A percentile compares a stretch with the other conserved stretches of the same genome.
phyloP scores from a whole-genome alignment of 768 basidiomycete species.

The Russula emetica region DNA sequence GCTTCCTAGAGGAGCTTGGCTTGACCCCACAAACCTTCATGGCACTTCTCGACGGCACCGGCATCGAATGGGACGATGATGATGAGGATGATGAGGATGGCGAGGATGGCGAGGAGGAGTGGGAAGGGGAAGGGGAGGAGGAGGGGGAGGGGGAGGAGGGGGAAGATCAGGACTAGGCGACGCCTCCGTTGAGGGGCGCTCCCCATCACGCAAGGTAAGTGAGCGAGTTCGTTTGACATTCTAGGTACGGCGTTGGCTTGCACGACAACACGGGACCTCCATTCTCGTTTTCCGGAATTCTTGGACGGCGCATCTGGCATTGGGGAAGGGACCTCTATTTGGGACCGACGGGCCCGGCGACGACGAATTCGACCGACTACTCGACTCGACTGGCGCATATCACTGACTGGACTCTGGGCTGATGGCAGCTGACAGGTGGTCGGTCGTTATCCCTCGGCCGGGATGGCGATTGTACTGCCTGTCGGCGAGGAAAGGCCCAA shows the following conservation, averaged over 20 bases:
- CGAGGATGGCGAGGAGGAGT: neutral
- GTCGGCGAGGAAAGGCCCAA: neutral
- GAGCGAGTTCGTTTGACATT: neutral
- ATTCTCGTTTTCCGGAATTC: neutral
- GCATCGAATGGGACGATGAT: neutral
- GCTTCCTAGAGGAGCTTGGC: constrained; percentile 25
- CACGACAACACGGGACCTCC: neutral
- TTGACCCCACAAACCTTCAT: constrained; percentile 6
- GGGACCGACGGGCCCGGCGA: neutral
- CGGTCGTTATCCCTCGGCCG: constrained; percentile 23
- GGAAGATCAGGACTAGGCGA: neutral
- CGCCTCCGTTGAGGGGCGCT: neutral
- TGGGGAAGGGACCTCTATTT: neutral
- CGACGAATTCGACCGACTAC: neutral
- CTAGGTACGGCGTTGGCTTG: constrained; percentile 5
- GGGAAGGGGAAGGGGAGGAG: neutral
- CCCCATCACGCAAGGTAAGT: constrained; percentile 10
- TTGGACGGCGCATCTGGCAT: constrained; percentile 5
- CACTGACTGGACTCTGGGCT: neutral
- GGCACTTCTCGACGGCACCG: constrained; percentile 11
- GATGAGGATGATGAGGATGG: neutral
- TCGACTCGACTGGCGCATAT: neutral
- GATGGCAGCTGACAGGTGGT: constrained; percentile 5
- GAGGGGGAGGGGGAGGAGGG: neutral
- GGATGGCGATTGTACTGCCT: constrained; percentile 13